Evolutionary conservation across 2,329 filamentous ascomycete genomes (phyloP).

Genomic region (Dichotomopilus funicola): DNA sequence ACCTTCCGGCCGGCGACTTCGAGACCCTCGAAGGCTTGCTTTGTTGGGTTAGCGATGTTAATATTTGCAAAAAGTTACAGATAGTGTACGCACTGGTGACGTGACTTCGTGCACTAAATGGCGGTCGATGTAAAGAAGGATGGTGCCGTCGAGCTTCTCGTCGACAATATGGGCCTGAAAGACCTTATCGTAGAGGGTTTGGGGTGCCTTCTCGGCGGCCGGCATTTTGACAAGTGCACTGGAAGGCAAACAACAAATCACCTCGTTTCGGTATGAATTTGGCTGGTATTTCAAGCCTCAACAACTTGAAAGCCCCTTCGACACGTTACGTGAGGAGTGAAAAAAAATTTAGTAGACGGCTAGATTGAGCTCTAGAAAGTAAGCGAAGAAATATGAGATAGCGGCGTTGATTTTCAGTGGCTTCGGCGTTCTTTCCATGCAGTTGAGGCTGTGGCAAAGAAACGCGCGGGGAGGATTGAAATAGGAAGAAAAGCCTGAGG

Average conservation of each 20-base stretch:
- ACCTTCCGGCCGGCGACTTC: constrained; percentile 83
- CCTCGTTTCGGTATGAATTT: background rate
- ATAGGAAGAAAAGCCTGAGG: background rate
- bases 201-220: constrained; percentile 61
- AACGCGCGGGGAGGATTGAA: background rate
- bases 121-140: constrained; percentile 90
- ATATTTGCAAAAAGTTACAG: background rate
- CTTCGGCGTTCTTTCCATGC: background rate
- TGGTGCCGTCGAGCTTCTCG: constrained; percentile 87
- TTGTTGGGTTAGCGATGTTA: no score
- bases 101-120: constrained; percentile 98
- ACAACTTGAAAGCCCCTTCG: no score
- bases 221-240: constrained; percentile 56
- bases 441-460: constrained; percentile 8
- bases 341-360: background rate
- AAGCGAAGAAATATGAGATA: no score
- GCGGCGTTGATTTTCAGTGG: background rate
- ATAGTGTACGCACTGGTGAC: constrained; percentile 64
- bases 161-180: constrained; percentile 91
- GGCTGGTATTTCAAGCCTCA: no score
- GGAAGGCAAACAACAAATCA: background rate
- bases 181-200: constrained; percentile 97
- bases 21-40: constrained; percentile 96
- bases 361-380: background rate
- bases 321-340: no score